Base-by-base conservation (phyloP, 2,329 filamentous ascomycete species). In the Macroventuria anomochaeta region DNA sequence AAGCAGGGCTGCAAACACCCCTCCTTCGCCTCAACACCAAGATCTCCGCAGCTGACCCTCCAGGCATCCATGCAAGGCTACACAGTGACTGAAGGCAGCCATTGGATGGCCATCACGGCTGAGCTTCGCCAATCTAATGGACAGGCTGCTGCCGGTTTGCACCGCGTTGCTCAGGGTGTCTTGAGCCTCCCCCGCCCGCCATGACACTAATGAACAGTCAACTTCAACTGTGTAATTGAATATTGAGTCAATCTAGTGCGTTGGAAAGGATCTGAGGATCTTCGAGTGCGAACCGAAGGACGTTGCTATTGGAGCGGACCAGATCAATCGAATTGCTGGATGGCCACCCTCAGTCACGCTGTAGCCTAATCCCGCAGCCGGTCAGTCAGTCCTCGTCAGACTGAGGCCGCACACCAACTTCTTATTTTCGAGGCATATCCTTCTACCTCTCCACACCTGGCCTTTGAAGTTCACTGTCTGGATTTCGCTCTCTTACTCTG, bases 11-110 rank as follows among this genome's bases (percentile, higher is more conserved):
- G 23, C 28, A 12, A 13, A 12, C 5, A 25, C 25, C 60, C 55
- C 31, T 36, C 32, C 32, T 23, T 13, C 38, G 48, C 43, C 48
- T 59, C 49, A 59, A 57, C 59, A 61, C 55, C 46, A 55, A 50
- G 25, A 28, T 29, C 60, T 55, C 47, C 46, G 55, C 59, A 59
- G 51, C 51, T 62, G 56, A 58, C 55, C 44, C 60, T n/a, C n/a
- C 43, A 63, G 57, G 54, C 59, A 49, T 54, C 43, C 37, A 46
- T 49, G 41, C 42, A 49, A 54, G 39, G 51, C 44, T 40, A 41
- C 44, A 46, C 28, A 25, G 46, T 39, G 33, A 11, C 7, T 26
- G n/a, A n/a, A 32, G 31, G 34, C 41, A 42, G 26, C 49, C 53
- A 58, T 61, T 57, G 53, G 53, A 59, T 53, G 29, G n/a, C 17